phyloP scores from a whole-genome alignment of 2,329 filamentous ascomycete species.

The Fusarium algeriense region DNA sequence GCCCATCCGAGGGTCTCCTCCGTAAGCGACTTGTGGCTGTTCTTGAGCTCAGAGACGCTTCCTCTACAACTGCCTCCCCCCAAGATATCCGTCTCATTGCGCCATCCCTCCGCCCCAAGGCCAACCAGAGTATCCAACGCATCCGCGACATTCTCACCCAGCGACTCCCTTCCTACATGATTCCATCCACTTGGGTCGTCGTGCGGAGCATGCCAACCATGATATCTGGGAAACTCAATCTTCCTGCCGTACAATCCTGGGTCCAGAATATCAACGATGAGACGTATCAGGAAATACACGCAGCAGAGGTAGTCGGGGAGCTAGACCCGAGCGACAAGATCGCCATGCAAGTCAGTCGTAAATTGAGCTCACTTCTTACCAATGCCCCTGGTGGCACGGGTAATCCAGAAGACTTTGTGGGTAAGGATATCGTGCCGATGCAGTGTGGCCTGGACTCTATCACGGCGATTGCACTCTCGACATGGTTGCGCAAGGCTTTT shows the following conservation, averaged over 20 bases:
- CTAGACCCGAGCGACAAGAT: neutral
- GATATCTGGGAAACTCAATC: slow-evolving; percentile 26
- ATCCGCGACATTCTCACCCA: neutral
- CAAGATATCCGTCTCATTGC: neutral
- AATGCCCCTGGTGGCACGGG: neutral
- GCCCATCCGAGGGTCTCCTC: slow-evolving; percentile 4
- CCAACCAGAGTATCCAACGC: neutral
- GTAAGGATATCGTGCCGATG: slow-evolving; percentile 15
- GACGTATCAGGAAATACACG: slow-evolving; percentile 4
- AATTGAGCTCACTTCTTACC: neutral
- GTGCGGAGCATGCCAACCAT: slow-evolving; percentile 18
- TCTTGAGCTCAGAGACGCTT: neutral
- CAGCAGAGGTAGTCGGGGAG: neutral
- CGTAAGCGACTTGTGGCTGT: slow-evolving; percentile 11
- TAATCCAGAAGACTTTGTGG: neutral
- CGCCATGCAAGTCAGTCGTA: neutral
- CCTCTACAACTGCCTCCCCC: neutral
- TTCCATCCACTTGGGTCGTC: slow-evolving; percentile 15
- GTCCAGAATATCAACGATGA: neutral
- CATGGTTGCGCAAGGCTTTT: slow-evolving; percentile 18
- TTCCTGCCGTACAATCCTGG: neutral
- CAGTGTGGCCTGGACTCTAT: slow-evolving; percentile 18
- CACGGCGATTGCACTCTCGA: slow-evolving; percentile 3
- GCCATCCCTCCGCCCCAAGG: neutral
- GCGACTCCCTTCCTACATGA: slow-evolving; percentile 22